Conservation (phyloP, 2,329 filamentous ascomycete species). For the Iodosphaeria phyllophila region DNA sequence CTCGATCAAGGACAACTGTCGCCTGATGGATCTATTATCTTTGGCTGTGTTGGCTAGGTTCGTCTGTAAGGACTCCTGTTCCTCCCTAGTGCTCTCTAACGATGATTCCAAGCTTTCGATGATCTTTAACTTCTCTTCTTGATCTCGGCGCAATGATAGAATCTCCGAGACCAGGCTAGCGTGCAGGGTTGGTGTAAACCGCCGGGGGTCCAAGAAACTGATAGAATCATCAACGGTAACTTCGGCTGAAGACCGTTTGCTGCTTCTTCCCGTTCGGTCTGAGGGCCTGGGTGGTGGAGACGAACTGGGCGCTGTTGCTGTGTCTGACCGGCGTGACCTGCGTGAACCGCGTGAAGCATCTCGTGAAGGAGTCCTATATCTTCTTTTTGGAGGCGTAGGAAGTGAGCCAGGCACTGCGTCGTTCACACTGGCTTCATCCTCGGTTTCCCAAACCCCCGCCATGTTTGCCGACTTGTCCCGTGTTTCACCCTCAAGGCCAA, state of each 20-base stretch:
- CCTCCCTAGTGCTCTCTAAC: conserved; percentile 50
- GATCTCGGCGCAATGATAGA: conserved; percentile 64
- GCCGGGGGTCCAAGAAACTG: conserved; percentile 64
- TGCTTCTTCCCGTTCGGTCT: conserved; percentile 22
- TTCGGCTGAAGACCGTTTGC: conserved; percentile 37
- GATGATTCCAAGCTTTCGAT: conserved; percentile 71
- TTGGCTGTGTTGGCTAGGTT: conserved; percentile 45
- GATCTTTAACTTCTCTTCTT: conserved; percentile 73
- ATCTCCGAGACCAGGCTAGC: conserved; percentile 93
- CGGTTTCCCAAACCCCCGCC: conserved; percentile 43
- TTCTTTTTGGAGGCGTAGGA: conserved; percentile 53
- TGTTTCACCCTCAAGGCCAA: background rate
- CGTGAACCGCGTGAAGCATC: conserved; percentile 42
- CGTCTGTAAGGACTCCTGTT: conserved; percentile 53
- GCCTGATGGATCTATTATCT: conserved; percentile 64
- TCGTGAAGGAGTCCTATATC: conserved; percentile 54
- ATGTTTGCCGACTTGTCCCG: conserved; percentile 4
- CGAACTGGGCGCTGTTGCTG: conserved; percentile 36
- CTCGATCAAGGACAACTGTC: conserved; percentile 73
- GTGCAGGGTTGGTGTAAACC: conserved; percentile 89
- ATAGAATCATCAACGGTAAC: conserved; percentile 47
- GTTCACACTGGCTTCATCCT: conserved; percentile 42
- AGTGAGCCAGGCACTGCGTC: conserved; percentile 37
- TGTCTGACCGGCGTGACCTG: conserved; percentile 46
- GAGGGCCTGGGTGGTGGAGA: conserved; percentile 32